Evolutionary conservation across 495 filamentous ascomycete species (phyloP).

Genomic region (Penicillium diatomitis): DNA sequence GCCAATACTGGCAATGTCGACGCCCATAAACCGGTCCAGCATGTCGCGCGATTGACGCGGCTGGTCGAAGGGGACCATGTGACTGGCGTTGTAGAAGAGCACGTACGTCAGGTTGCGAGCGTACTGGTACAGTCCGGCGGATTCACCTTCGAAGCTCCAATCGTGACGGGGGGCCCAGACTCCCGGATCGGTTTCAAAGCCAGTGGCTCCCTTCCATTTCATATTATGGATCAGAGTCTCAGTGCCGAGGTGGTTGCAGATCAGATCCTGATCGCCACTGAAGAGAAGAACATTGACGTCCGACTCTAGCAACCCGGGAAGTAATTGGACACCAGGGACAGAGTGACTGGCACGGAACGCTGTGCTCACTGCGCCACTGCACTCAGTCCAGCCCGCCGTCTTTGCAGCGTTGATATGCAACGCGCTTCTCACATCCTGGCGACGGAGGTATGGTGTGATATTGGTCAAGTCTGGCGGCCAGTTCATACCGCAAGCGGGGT

Average conservation of each 20-base stretch:
- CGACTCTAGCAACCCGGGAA: constrained; percentile 65
- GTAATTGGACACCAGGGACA: constrained; percentile 58
- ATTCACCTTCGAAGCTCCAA: constrained; percentile 90
- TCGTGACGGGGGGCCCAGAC: constrained; percentile 84
- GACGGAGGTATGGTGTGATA: constrained; percentile 77
- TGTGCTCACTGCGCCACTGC: constrained; percentile 62
- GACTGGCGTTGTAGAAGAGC: constrained; percentile 86
- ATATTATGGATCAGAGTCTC: constrained; percentile 86
- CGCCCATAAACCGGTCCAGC: constrained; percentile 91
- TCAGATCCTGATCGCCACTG: constrained; percentile 87
- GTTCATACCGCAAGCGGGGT: constrained; percentile 80
- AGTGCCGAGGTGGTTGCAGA: constrained; percentile 95
- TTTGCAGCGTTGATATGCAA: constrained; percentile 78
- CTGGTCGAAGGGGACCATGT: constrained; percentile 96
- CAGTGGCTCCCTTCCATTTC: constrained; percentile 81
- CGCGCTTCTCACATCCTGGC: constrained; percentile 66
- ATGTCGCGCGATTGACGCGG: constrained; percentile 85
- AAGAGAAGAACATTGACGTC: constrained; percentile 75
- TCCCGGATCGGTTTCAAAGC: constrained; percentile 83
- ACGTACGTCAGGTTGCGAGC: constrained; percentile 94
- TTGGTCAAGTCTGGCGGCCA: constrained; percentile 80
- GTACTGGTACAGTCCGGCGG: constrained; percentile 86
- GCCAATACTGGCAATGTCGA: constrained; percentile 87
- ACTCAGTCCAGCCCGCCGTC: constrained; percentile 84
- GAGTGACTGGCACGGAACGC: constrained; percentile 62